These are phyloP conservation scores for Aegle marmelos DNA, from an alignment of 345 rosid genomes.

Conservation along the genomic window DNA sequence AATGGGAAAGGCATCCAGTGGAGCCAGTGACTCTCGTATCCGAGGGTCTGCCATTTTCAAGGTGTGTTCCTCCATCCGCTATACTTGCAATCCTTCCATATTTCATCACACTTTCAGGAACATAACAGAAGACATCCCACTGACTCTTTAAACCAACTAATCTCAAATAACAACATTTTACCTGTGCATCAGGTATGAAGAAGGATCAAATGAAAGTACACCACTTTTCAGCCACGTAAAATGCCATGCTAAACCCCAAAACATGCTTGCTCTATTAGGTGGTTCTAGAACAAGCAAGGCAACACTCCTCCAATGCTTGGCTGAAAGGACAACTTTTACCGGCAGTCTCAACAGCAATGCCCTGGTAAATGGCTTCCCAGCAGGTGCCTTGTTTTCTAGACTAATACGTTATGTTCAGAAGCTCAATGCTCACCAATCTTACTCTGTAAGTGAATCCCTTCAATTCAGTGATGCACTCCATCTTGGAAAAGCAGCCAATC, in stretches of 20 bases:
- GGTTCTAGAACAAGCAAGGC: slow-evolving; percentile 11
- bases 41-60: slow-evolving; percentile 28
- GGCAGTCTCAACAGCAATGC: neutral
- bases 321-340: slow-evolving; percentile 23
- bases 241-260: slow-evolving; percentile 23
- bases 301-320: slow-evolving; percentile 34
- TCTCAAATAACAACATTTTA: too few species aligned
- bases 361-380: slow-evolving; percentile 13
- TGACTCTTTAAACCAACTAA: too few species aligned
- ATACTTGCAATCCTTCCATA: neutral
- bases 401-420: slow-evolving; percentile 29
- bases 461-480: slow-evolving; percentile 36
- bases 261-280: slow-evolving; percentile 29
- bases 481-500: slow-evolving; percentile 19
- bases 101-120: neutral
- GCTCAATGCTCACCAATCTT: slow-evolving; percentile 34
- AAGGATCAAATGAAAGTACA: slow-evolving; percentile 9
- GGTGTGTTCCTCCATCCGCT: slow-evolving; percentile 15
- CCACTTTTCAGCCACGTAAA: slow-evolving; percentile 24
- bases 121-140: too few species aligned
- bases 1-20: slow-evolving; percentile 23
- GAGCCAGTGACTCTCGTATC: slow-evolving; percentile 27
- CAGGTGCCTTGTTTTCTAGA: slow-evolving; percentile 18
- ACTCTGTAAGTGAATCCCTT: slow-evolving; percentile 34
- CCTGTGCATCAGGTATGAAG: slow-evolving; percentile 7